phyloP scores from a whole-genome alignment of 2,329 filamentous ascomycete genomes.

The Penicillium sp. region DNA sequence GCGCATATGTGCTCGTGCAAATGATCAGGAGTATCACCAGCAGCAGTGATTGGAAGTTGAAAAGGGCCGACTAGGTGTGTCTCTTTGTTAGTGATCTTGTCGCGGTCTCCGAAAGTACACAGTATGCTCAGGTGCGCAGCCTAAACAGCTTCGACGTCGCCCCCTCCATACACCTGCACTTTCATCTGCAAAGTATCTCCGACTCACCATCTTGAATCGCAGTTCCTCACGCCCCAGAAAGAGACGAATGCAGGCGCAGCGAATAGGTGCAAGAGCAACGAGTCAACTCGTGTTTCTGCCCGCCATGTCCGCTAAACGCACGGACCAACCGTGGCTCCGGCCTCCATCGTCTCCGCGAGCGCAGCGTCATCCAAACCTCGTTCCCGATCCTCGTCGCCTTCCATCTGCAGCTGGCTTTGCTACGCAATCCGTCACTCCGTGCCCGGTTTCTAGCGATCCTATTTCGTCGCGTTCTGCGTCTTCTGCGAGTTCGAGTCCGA shows the following conservation, averaged over 20 bases:
- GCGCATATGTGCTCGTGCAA: constrained; percentile 91
- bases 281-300: constrained; percentile 20
- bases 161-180: background rate
- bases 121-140: constrained; percentile 1
- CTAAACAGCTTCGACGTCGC: background rate
- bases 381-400: constrained; percentile 2
- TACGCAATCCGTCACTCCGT: background rate
- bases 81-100: constrained; percentile 13
- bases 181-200: background rate
- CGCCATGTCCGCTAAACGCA: constrained; percentile 19
- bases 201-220: constrained; percentile 33
- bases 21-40: constrained; percentile 92
- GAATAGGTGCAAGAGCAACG: background rate
- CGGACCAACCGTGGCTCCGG: constrained; percentile 16
- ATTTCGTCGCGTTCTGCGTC: constrained; percentile 8
- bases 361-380: background rate
- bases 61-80: constrained; percentile 74
- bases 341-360: background rate
- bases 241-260: background rate
- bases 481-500: background rate
- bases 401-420: background rate
- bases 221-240: background rate
- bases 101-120: constrained; percentile 1
- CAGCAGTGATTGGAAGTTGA: constrained; percentile 97
- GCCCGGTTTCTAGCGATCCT: constrained; percentile 14